A percentile compares a stretch with the other conserved stretches of the same genome.
phyloP scores from a whole-genome alignment of 2,329 filamentous ascomycete genomes.

The Epichloe coenophiala region DNA sequence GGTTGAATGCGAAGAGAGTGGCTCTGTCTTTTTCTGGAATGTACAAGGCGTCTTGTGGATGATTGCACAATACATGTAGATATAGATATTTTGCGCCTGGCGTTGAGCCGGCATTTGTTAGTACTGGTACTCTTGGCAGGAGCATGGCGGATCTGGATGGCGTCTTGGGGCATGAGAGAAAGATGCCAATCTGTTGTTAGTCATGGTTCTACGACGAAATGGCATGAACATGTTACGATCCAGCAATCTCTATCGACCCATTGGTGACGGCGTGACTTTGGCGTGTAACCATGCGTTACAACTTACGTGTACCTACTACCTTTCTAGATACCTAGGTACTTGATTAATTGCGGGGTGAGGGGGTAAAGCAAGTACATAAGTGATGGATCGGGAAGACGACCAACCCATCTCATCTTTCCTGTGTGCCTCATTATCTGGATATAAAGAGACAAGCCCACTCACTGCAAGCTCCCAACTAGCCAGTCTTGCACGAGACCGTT shows the following conservation, averaged over 20 bases:
- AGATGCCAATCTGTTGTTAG: constrained; percentile 14
- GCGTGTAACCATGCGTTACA: not conserved
- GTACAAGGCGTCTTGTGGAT: constrained; percentile 5
- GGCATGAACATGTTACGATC: constrained; percentile 15
- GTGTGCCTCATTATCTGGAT: not conserved
- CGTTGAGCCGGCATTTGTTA: constrained; percentile 1
- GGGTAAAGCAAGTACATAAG: too few relatives aligned
- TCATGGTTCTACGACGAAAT: constrained; percentile 19
- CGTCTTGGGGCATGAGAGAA: constrained; percentile 9
- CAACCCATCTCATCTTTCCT: too few relatives aligned
- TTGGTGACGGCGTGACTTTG: not conserved
- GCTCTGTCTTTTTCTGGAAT: constrained; percentile 7
- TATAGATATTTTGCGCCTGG: constrained; percentile 8
- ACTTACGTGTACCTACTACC: too few relatives aligned
- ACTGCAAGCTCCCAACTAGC: not conserved
- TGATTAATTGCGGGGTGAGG: too few relatives aligned
- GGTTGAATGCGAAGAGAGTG: not conserved
- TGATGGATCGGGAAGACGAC: too few relatives aligned
- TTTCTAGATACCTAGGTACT: too few relatives aligned
- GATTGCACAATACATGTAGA: constrained; percentile 10
- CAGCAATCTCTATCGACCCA: not conserved
- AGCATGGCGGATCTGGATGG: constrained; percentile 12
- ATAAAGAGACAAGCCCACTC: not conserved
- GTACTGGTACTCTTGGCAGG: constrained; percentile 7
- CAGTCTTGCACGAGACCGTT: too few relatives aligned